Evolutionary conservation across 768 basidiomycete species (phyloP).

Genomic region (Lactarius evosmus): DNA sequence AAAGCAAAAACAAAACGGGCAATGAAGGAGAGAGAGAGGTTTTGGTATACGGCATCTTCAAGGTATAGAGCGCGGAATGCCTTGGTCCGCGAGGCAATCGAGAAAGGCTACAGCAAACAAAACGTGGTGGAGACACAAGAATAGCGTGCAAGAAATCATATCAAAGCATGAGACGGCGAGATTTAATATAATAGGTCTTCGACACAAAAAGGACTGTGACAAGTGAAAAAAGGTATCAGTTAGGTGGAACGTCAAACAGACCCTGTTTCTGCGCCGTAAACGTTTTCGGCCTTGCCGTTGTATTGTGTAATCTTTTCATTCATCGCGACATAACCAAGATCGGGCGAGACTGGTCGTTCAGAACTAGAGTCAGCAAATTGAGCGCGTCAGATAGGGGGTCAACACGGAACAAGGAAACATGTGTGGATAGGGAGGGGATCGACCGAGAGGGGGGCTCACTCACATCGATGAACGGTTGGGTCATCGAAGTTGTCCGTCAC

Average conservation of each 20-base stretch:
- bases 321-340: slow-evolving; percentile 82
- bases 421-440: not conserved
- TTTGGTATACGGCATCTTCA: slow-evolving; percentile 28
- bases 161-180: slow-evolving; percentile 26
- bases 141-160: slow-evolving; percentile 28
- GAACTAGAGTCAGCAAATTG: slow-evolving; percentile 34
- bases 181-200: slow-evolving; percentile 23
- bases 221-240: slow-evolving; percentile 21
- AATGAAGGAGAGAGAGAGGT: slow-evolving; percentile 14
- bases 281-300: slow-evolving; percentile 26
- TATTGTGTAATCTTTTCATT: slow-evolving; percentile 52
- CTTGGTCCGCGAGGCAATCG: slow-evolving; percentile 23
- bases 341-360: slow-evolving; percentile 70
- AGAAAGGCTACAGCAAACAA: slow-evolving; percentile 25
- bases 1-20: slow-evolving; percentile 12
- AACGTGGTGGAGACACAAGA: slow-evolving; percentile 22
- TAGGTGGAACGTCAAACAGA: slow-evolving; percentile 23
- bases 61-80: slow-evolving; percentile 26
- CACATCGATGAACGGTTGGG: slow-evolving; percentile 80
- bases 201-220: slow-evolving; percentile 24
- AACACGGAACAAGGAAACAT: slow-evolving; percentile 12
- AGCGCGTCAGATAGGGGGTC: slow-evolving; percentile 20
- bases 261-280: slow-evolving; percentile 26
- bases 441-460: slow-evolving; percentile 40
- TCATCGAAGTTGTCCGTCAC: slow-evolving; percentile 61